phyloP scores from a whole-genome alignment of 257 asterid genomes.

The Fraxinus americana region DNA sequence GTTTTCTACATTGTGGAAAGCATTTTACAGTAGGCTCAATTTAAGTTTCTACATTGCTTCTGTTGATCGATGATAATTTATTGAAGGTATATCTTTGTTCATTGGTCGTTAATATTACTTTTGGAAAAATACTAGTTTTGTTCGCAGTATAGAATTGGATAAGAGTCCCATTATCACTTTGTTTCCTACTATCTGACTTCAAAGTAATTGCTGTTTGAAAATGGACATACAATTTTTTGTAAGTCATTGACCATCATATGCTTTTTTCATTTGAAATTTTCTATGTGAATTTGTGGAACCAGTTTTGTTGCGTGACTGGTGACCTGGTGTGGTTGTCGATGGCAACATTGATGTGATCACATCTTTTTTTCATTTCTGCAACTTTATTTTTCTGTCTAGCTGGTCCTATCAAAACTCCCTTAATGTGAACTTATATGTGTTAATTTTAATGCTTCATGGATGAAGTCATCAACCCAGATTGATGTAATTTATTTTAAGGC shows the following conservation, averaged over 20 bases:
- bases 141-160: background rate
- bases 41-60: background rate
- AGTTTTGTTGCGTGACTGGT: background rate
- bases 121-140: background rate
- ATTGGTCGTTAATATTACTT: background rate
- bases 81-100: background rate
- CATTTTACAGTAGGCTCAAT: background rate
- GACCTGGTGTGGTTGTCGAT: background rate
- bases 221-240: background rate
- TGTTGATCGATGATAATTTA: background rate
- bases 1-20: background rate
- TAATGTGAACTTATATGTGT: background rate
- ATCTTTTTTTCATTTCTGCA: background rate
- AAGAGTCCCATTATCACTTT: background rate
- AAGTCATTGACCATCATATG: background rate
- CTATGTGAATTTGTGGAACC: background rate
- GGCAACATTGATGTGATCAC: background rate
- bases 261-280: background rate
- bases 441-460: background rate
- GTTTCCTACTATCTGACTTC: background rate
- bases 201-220: background rate
- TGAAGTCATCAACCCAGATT: background rate
- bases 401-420: background rate
- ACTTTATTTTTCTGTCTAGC: background rate
- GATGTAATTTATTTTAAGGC: background rate